Conservation (phyloP, 2,329 filamentous ascomycete species). For the Penicillium sp. region DNA sequence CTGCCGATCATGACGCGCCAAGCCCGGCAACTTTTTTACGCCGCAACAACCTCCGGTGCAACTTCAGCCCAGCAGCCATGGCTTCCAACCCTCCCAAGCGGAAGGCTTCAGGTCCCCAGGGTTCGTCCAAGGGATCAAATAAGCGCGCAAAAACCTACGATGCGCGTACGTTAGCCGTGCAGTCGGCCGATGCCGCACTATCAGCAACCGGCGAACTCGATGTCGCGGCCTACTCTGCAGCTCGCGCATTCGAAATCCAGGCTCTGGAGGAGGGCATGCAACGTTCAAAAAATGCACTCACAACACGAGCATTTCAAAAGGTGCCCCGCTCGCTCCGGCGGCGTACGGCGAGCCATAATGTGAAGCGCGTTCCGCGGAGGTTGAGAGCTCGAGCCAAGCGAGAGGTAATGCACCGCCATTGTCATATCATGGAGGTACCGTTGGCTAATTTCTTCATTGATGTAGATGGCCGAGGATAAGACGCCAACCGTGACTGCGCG, state of each 20-base stretch:
- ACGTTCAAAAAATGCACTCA: constrained; percentile 65
- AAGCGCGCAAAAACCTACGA: constrained; percentile 49
- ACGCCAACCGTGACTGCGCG: constrained; percentile 74
- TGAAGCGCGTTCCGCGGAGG: constrained; percentile 80
- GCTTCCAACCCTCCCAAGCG: constrained; percentile 36
- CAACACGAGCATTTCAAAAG: constrained; percentile 82
- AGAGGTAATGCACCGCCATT: constrained; percentile 48
- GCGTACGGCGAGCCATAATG: constrained; percentile 92
- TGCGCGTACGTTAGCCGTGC: constrained; percentile 47
- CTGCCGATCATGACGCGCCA: constrained; percentile 28
- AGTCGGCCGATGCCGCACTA: constrained; percentile 48
- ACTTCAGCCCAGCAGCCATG: constrained; percentile 30
- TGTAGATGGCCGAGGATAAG: constrained; percentile 82
- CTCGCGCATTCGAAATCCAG: constrained; percentile 85
- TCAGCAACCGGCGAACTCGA: constrained; percentile 76
- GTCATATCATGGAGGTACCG: not conserved
- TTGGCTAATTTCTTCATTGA: not conserved
- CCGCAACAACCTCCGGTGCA: constrained; percentile 3
- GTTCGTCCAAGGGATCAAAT: constrained; percentile 31
- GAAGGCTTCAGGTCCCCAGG: constrained; percentile 30
- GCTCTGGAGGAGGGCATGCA: constrained; percentile 81
- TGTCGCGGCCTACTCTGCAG: constrained; percentile 78
- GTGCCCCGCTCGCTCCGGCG: constrained; percentile 82
- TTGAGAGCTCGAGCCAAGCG: constrained; percentile 68
- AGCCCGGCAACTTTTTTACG: constrained; percentile 24